Base-by-base conservation (phyloP, 1,139 yeast species). In the Geotrichum fermentans region DNA sequence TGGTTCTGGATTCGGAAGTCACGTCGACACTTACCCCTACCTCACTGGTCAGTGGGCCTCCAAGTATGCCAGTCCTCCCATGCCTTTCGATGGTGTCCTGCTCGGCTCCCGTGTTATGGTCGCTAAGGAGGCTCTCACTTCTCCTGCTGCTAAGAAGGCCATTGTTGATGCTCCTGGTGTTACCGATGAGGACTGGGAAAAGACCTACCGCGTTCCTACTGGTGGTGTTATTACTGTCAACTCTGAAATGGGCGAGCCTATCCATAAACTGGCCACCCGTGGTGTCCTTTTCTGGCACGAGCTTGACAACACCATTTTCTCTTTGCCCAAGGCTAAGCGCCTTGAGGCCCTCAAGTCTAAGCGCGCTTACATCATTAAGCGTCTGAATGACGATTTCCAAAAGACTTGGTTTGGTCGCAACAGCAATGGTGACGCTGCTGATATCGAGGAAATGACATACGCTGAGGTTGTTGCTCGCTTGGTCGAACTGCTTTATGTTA, bases 201-300 rank as follows among this genome's bases (percentile, higher is more conserved):
- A 78, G 63, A 87, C 97, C 46, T 92, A 92, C 75, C 86, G 86
- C 73, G 84, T 83, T 65, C 90, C 97, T 62, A 83, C 97, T 55
- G 98, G 98, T 72, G 98, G 98, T 71, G 80, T 94, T 57, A 75
- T 92, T 60, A 90, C 98, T 51, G 98, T 92, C 55, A 79, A 86
- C 67, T 90, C 97, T 29, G 99, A 92, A 76, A 92, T 92, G 97
- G 98, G 99, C 67, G 98, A 92, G 74, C 98, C 98, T 64, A 92
- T 92, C 65, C 99, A 92, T 73, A 92, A 92, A 75, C 79, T 92
- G 62, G 98, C 98, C 36, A 92, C 99, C 52, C 85, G 98, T 70
- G 97, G 97, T 76, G 97, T 92, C 55, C 68, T 87, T 70, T 80
- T 92, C 67, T 92, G 99, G 99, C 66, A 65, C 43, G 97, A 92